Conservation (phyloP, 805 yeast species). For the Starmerella ratchasimensis region DNA sequence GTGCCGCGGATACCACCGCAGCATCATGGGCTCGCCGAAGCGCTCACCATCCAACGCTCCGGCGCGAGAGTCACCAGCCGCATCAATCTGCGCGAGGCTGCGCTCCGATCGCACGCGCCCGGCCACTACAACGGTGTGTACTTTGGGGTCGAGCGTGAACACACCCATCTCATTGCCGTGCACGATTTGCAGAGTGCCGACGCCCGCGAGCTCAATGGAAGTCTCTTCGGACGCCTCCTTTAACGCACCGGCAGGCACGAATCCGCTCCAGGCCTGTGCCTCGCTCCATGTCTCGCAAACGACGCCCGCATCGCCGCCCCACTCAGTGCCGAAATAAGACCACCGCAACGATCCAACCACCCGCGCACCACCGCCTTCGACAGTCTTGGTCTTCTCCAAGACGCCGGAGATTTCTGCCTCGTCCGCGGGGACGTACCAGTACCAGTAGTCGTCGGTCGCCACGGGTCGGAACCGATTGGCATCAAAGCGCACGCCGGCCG, state of each 20-base stretch:
- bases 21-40: constrained; percentile 13
- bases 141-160: constrained; percentile 3
- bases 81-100: not conserved
- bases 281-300: too few species aligned
- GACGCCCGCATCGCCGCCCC: constrained; percentile 12
- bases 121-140: constrained; percentile 3
- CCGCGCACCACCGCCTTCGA: too few species aligned
- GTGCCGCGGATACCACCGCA: constrained; percentile 16
- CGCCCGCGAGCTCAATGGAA: too few species aligned
- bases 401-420: not conserved
- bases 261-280: constrained; percentile 7
- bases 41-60: not conserved
- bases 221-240: too few species aligned
- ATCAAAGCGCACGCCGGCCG: not conserved
- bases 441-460: not conserved
- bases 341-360: too few species aligned
- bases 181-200: too few species aligned
- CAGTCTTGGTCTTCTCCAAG: constrained; percentile 12
- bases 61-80: not conserved
- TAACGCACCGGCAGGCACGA: not conserved
- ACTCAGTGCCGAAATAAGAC: too few species aligned
- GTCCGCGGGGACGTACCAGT: not conserved
- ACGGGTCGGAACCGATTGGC: not conserved
- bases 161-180: constrained; percentile 14
- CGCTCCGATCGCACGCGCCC: constrained; percentile 9